Evolutionary conservation across 2,329 filamentous ascomycete species (phyloP), one percentile per base, ranked within the genome.

Genomic region (Talaromyces piceae): DNA sequence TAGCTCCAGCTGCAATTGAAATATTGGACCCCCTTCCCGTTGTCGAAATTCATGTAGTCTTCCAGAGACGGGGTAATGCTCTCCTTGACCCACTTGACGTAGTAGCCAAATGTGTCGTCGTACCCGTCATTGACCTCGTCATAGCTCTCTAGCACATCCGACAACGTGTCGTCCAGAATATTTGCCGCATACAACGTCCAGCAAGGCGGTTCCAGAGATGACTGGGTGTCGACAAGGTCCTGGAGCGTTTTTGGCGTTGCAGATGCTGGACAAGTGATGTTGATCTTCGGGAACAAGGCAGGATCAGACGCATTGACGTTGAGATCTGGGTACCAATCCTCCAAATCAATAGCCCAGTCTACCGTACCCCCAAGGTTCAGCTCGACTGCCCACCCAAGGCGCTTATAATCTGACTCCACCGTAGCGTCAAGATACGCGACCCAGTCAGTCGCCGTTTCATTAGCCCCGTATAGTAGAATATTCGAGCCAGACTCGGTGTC

Each of bases 371-470:
- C 23, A 25, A 51, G 41, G 18, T 51, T 46, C 22, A 30, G 39
- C 28, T 9, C 3, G 58, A 56, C 18, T 49, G 46, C 49, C 25
- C 31, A 30, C 20, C 12, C 22, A 3, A 26, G 28, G 18, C 53
- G 53, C 43, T 49, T 49, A n/a, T 13, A n/a, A 31, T 31, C 28
- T n/a, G n/a, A n/a, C n/a, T n/a, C n/a, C 25, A 12, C 30, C 6
- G 31, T 16, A n/a, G n/a, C 20, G 46, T 27, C 31, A 49, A 54
- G 52, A 33, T 54, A 54, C 11, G 45, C 37, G 5, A 49, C 53
- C 53, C 53, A 54, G 30, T 54, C 52, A 5, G 41, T 33, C 5
- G 41, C 53, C 50, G 49, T 49, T 20, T 52, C 39, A 3, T 50
- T 52, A 4, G 44, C 26, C n/a, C 52, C 49, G 23, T 52, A 54